These are phyloP conservation scores for Mycena pura DNA, from an alignment of 768 basidiomycete species.

Conservation along the genomic window DNA sequence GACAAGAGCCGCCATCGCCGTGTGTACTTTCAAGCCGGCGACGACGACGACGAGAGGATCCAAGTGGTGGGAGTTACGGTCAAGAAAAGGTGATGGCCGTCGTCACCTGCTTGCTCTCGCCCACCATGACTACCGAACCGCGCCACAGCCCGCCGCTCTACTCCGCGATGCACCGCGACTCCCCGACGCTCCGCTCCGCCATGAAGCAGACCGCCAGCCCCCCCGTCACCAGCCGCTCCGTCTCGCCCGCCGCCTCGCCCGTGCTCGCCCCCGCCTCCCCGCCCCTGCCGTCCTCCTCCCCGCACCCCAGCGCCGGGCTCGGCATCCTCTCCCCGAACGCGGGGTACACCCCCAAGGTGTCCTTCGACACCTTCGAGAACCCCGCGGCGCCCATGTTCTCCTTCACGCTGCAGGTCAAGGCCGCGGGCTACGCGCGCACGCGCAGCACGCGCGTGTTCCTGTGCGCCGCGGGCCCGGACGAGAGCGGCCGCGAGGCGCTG, in stretches of 20 bases:
- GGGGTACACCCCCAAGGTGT: conserved; percentile 72
- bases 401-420: conserved; percentile 86
- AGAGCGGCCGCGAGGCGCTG: conserved; percentile 86
- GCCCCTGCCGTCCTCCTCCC: conserved; percentile 20
- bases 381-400: conserved; percentile 83
- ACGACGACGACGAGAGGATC: too few species aligned
- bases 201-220: conserved; percentile 52
- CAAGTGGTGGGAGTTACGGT: too few species aligned
- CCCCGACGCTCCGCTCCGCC: conserved; percentile 54
- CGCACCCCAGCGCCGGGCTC: too few species aligned
- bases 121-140: conserved; percentile 12
- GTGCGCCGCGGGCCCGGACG: conserved; percentile 87
- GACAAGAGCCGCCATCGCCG: too few species aligned
- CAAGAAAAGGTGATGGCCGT: background rate
- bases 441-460: conserved; percentile 87
- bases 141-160: conserved; percentile 9
- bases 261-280: conserved; percentile 23
- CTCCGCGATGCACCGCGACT: conserved; percentile 16
- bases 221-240: conserved; percentile 32
- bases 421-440: conserved; percentile 77
- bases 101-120: background rate
- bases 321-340: conserved; percentile 24
- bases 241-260: conserved; percentile 27
- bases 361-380: conserved; percentile 90
- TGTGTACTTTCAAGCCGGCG: too few species aligned